Evolutionary conservation across 257 asterid species (phyloP).

Genomic region (Solanum peruvianum): DNA sequence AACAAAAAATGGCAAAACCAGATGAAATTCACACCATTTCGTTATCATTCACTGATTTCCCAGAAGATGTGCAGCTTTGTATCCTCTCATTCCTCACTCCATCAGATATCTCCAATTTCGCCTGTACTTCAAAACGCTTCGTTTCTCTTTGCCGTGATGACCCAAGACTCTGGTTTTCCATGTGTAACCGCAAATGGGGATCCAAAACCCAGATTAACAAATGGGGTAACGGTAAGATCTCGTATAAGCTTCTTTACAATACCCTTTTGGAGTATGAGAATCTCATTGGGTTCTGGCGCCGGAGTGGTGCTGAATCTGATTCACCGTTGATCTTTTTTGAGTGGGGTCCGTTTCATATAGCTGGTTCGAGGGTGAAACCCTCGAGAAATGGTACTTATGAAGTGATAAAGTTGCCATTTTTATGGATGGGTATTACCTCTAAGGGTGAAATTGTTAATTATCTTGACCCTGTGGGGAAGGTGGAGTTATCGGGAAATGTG

Average conservation of each 20-base stretch:
- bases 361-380: slow-evolving; percentile 64
- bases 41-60: slow-evolving; percentile 62
- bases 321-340: slow-evolving; percentile 52
- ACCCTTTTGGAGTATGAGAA: slow-evolving; percentile 49
- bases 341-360: slow-evolving; percentile 65
- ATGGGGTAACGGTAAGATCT: slow-evolving; percentile 61
- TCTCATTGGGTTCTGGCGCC: slow-evolving; percentile 92
- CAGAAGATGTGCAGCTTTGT: slow-evolving; percentile 87
- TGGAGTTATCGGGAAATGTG: slow-evolving; percentile 27
- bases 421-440: slow-evolving; percentile 52
- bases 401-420: slow-evolving; percentile 45
- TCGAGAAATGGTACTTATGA: slow-evolving; percentile 36
- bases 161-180: slow-evolving; percentile 67
- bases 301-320: slow-evolving; percentile 24
- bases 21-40: slow-evolving; percentile 10
- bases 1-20: background rate
- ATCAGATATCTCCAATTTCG: slow-evolving; percentile 52
- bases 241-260: slow-evolving; percentile 47
- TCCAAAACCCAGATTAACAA: slow-evolving; percentile 56
- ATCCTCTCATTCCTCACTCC: slow-evolving; percentile 70
- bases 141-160: slow-evolving; percentile 60
- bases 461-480: slow-evolving; percentile 55
- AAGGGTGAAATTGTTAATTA: slow-evolving; percentile 50
- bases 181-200: slow-evolving; percentile 91
- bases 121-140: slow-evolving; percentile 64